These are phyloP conservation scores for Phanerochaete carnosa DNA, from an alignment of 768 basidiomycete species.

Conservation along the genomic window DNA sequence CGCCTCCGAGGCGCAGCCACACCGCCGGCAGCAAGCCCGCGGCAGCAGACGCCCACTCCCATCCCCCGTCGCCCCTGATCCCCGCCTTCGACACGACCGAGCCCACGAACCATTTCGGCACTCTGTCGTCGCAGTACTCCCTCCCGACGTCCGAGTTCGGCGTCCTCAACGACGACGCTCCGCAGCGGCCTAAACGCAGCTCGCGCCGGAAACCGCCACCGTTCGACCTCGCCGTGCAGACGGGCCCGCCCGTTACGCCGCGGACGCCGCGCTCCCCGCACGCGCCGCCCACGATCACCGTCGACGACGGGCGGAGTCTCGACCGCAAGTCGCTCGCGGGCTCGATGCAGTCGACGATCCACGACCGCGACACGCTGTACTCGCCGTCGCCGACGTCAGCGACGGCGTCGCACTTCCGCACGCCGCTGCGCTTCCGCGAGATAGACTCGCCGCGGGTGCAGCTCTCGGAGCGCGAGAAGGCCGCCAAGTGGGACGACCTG, in stretches of 20 bases:
- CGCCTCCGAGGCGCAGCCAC: conserved; percentile 11
- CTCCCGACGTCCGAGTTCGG: conserved; percentile 19
- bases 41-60: neutral
- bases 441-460: conserved; percentile 34
- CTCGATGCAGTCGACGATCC: neutral
- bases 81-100: conserved; percentile 48
- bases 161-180: conserved; percentile 11
- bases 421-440: conserved; percentile 47
- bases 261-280: conserved; percentile 10
- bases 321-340: neutral
- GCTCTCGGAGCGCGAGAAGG: conserved; percentile 68
- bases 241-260: conserved; percentile 17
- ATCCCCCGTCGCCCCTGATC: conserved; percentile 39
- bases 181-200: conserved; percentile 26
- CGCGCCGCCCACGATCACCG: conserved; percentile 12
- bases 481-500: conserved; percentile 66
- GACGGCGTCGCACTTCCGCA: conserved; percentile 16
- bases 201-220: conserved; percentile 16
- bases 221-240: conserved; percentile 14
- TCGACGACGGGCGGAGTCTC: conserved; percentile 3
- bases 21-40: conserved; percentile 4
- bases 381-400: conserved; percentile 21
- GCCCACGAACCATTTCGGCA: conserved; percentile 43
- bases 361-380: conserved; percentile 16
- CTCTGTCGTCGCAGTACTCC: conserved; percentile 1